These are phyloP conservation scores for Brasenia schreberi DNA, from an alignment of 164 flowering plant species.

Conservation along the genomic window DNA sequence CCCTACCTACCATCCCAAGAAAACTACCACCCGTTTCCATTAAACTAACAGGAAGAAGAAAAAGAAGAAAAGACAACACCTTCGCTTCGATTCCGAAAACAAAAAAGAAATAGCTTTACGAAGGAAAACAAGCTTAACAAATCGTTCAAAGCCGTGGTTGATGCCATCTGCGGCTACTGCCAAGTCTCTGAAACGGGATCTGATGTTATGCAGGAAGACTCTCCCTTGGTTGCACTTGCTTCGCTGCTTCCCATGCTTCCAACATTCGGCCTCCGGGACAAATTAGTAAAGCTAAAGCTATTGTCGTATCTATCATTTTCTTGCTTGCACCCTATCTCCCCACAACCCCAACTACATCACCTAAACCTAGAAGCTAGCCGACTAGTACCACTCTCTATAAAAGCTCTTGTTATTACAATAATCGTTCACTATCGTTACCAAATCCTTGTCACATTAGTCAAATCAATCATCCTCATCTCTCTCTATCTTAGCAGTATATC, in stretches of 20 bases:
- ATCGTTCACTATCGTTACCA: too few species aligned
- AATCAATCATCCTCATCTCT: too few species aligned
- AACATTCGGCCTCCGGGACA: conserved; percentile 42
- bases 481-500: too few species aligned
- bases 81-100: not conserved
- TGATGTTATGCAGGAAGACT: not conserved
- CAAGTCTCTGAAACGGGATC: too few species aligned
- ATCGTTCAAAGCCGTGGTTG: not conserved
- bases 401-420: too few species aligned
- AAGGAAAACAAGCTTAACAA: not conserved
- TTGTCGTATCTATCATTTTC: conserved; percentile 12
- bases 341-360: not conserved
- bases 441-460: too few species aligned
- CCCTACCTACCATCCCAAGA: not conserved
- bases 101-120: not conserved
- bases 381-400: too few species aligned
- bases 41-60: not conserved
- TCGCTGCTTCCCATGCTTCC: conserved; percentile 57
- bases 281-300: conserved; percentile 10
- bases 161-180: too few species aligned
- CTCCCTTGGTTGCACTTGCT: not conserved
- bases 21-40: not conserved
- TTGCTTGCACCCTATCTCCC: conserved; percentile 2
- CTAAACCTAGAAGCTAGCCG: too few species aligned
- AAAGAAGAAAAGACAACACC: too few species aligned